These are phyloP conservation scores for Euphorbia corollata DNA, from an alignment of 441 rosid species.

Conservation along the genomic window DNA sequence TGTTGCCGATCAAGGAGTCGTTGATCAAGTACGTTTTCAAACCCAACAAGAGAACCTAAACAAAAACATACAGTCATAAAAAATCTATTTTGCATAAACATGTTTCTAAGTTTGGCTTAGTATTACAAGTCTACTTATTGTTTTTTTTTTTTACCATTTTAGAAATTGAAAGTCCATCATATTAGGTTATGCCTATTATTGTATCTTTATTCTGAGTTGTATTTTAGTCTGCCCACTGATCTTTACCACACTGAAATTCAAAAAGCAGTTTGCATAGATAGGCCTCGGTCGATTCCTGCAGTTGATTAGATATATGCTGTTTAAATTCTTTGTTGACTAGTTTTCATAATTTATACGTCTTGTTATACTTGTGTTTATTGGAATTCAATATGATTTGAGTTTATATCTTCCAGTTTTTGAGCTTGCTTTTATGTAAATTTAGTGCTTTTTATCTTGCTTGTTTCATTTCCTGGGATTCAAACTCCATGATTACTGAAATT, in stretches of 20 bases:
- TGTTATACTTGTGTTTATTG: not conserved
- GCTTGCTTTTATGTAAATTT: no score
- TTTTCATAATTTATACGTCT: not conserved
- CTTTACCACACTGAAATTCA: slow-evolving; percentile 1
- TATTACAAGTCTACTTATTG: slow-evolving; percentile 5
- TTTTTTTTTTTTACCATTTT: slow-evolving; percentile 13
- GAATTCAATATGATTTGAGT: no score
- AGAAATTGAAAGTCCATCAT: slow-evolving; percentile 7
- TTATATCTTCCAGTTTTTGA: no score
- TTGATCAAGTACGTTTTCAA: slow-evolving; percentile 53
- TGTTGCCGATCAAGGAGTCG: slow-evolving; percentile 72
- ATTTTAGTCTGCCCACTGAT: slow-evolving; percentile 1
- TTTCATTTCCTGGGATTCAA: no score
- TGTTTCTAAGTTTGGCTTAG: not conserved
- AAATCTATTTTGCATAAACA: not conserved
- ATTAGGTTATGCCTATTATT: not conserved
- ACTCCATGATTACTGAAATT: no score
- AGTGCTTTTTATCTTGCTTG: no score
- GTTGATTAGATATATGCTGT: not conserved
- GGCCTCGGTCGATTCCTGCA: not conserved
- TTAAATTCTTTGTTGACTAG: not conserved
- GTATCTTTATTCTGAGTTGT: not conserved
- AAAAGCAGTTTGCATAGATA: no score
- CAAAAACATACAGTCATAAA: not conserved
- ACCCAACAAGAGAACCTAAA: slow-evolving; percentile 11